Evolutionary conservation across 73 alveolate genomes (phyloP).

Genomic region (Paramecium sexaurelia): DNA sequence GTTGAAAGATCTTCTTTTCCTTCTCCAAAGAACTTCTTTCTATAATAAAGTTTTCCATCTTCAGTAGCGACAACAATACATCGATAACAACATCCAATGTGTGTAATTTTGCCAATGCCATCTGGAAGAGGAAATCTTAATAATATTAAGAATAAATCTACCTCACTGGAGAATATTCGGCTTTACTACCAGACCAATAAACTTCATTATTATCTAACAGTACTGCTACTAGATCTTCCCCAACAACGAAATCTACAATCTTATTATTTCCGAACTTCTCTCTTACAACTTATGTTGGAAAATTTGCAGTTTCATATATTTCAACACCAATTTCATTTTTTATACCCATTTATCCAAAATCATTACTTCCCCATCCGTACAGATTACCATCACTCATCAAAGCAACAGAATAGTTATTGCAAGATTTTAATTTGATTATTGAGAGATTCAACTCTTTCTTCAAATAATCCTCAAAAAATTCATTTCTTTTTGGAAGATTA

Average conservation of each 20-base stretch:
- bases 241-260: slow-evolving; percentile 53
- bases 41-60: slow-evolving; percentile 43
- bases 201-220: slow-evolving; percentile 54
- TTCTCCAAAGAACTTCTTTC: slow-evolving; percentile 29
- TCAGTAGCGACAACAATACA: slow-evolving; percentile 54
- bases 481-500: slow-evolving; percentile 45
- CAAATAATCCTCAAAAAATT: slow-evolving; percentile 54
- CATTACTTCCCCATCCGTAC: slow-evolving; percentile 93
- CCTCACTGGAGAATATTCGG: slow-evolving; percentile 53
- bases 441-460: slow-evolving; percentile 36
- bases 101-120: slow-evolving; percentile 53
- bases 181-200: slow-evolving; percentile 60
- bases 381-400: slow-evolving; percentile 75
- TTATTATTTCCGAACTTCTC: slow-evolving; percentile 26
- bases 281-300: slow-evolving; percentile 41
- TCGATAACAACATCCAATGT: slow-evolving; percentile 59
- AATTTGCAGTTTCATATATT: slow-evolving; percentile 64
- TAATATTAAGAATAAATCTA: neutral
- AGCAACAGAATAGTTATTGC: slow-evolving; percentile 74
- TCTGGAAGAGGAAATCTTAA: slow-evolving; percentile 49
- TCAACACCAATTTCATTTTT: slow-evolving; percentile 69
- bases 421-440: slow-evolving; percentile 48
- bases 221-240: slow-evolving; percentile 63
- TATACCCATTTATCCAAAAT: slow-evolving; percentile 88
- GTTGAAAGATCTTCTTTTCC: slow-evolving; percentile 57